Conservation (phyloP, 202 grass and related monocot species). For the Zoysia matrella region DNA sequence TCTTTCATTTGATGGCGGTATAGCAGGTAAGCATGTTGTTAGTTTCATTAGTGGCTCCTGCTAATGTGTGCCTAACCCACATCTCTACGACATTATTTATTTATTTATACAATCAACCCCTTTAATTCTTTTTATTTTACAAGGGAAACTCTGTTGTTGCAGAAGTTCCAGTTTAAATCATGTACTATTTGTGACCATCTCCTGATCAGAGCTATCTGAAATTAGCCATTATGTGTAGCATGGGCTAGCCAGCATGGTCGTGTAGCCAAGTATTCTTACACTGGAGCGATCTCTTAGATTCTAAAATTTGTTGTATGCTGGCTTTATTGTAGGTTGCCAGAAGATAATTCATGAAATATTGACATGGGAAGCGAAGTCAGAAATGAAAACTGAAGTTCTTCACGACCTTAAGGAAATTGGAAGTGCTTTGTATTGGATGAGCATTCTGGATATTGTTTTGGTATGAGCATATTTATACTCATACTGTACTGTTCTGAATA, state of each 20-base stretch:
- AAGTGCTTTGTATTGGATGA: conserved; percentile 98
- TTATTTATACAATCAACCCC: conserved; percentile 22
- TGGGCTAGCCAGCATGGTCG: neutral
- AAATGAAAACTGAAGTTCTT: conserved; percentile 87
- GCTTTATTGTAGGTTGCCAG: conserved; percentile 71
- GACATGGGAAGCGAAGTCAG: conserved; percentile 88
- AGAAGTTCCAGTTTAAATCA: conserved; percentile 33
- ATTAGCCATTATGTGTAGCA: neutral
- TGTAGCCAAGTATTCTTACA: conserved; percentile 18
- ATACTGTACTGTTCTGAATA: conserved; percentile 1
- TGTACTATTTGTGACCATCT: neutral
- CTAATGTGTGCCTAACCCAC: conserved; percentile 1
- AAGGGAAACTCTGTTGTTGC: conserved; percentile 22
- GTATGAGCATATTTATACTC: conserved; percentile 58
- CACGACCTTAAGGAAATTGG: conserved; percentile 95
- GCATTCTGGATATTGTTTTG: conserved; percentile 96
- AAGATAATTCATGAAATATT: conserved; percentile 98
- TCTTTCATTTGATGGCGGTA: conserved; percentile 97
- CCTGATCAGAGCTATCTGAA: neutral
- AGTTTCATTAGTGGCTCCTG: conserved; percentile 1
- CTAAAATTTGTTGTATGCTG: conserved; percentile 14
- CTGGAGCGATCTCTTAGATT: conserved; percentile 7
- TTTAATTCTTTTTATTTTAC: conserved; percentile 33
- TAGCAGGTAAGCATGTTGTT: conserved; percentile 72
- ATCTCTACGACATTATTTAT: neutral